Evolutionary conservation across 139 green algal species (phyloP).

Genomic region (Marvania coccoides): DNA sequence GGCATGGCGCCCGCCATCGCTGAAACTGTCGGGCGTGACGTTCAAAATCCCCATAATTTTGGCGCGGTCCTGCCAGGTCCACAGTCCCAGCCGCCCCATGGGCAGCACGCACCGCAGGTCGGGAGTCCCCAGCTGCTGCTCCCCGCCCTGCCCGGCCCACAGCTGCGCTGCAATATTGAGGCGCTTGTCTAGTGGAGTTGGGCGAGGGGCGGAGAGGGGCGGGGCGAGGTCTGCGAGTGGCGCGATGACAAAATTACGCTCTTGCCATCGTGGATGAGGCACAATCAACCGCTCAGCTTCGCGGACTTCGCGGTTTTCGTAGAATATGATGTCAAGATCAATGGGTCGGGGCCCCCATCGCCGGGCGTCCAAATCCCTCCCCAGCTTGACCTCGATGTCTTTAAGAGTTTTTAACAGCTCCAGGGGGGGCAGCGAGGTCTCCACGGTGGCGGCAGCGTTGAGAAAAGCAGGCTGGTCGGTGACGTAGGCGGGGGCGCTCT

Average conservation of each 20-base stretch:
- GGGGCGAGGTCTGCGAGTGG: constrained; percentile 63
- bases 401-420: constrained; percentile 66
- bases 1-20: constrained; percentile 60
- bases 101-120: constrained; percentile 46
- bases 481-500: constrained; percentile 73
- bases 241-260: constrained; percentile 82
- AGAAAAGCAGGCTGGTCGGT: constrained; percentile 82
- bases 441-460: constrained; percentile 69
- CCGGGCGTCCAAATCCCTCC: constrained; percentile 41
- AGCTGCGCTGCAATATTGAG: constrained; percentile 6
- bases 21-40: constrained; percentile 96
- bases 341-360: constrained; percentile 81
- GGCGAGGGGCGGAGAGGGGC: too few relatives aligned
- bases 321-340: constrained; percentile 97
- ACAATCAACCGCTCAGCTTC: constrained; percentile 46
- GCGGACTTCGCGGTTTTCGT: constrained; percentile 37
- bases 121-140: constrained; percentile 23
- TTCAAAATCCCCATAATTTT: constrained; percentile 94
- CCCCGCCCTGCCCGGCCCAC: constrained; percentile 38
- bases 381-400: constrained; percentile 59
- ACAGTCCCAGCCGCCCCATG: constrained; percentile 19
- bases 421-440: constrained; percentile 47
- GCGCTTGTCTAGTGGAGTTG: neutral
- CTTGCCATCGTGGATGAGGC: constrained; percentile 73
- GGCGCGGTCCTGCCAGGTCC: constrained; percentile 30